Conservation (phyloP, 148 eudicot species). For the Oxyria digyna region DNA sequence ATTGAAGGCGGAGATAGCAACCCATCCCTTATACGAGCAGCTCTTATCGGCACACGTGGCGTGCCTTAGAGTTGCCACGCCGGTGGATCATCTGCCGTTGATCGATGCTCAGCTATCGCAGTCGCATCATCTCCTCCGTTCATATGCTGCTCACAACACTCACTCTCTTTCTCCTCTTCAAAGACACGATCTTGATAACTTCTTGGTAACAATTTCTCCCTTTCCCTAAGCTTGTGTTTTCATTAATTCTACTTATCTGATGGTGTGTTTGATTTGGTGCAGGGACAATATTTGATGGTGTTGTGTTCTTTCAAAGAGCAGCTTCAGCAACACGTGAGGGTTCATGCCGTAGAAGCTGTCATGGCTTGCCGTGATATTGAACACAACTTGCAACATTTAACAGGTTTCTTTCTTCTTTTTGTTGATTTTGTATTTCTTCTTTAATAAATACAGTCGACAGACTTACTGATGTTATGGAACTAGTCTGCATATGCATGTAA, state of each 20-base stretch:
- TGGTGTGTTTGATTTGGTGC: not conserved
- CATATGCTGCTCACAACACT: slow-evolving; percentile 41
- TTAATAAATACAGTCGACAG: not conserved
- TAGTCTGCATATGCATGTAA: not conserved
- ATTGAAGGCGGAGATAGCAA: slow-evolving; percentile 56
- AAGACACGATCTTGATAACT: slow-evolving; percentile 83
- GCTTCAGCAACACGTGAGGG: slow-evolving; percentile 92
- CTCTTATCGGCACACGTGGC: slow-evolving; percentile 73
- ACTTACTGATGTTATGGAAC: not conserved
- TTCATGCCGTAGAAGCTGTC: slow-evolving; percentile 97
- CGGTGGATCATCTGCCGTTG: slow-evolving; percentile 75
- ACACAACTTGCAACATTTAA: slow-evolving; percentile 61
- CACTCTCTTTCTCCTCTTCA: slow-evolving; percentile 54
- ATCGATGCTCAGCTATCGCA: slow-evolving; percentile 76
- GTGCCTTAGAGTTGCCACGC: slow-evolving; percentile 84
- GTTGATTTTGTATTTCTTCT: not conserved
- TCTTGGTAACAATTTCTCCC: slow-evolving; percentile 36
- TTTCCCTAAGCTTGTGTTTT: no score
- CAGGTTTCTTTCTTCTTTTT: slow-evolving; percentile 66
- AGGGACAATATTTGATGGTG: slow-evolving; percentile 61
- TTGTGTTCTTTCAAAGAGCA: slow-evolving; percentile 86
- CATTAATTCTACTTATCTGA: no score
- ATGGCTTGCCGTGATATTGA: slow-evolving; percentile 97
- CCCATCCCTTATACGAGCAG: slow-evolving; percentile 78
- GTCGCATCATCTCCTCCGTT: slow-evolving; percentile 51